phyloP scores from a whole-genome alignment of 2,329 filamentous ascomycete genomes.

The Neopestalotiopsis sp. region DNA sequence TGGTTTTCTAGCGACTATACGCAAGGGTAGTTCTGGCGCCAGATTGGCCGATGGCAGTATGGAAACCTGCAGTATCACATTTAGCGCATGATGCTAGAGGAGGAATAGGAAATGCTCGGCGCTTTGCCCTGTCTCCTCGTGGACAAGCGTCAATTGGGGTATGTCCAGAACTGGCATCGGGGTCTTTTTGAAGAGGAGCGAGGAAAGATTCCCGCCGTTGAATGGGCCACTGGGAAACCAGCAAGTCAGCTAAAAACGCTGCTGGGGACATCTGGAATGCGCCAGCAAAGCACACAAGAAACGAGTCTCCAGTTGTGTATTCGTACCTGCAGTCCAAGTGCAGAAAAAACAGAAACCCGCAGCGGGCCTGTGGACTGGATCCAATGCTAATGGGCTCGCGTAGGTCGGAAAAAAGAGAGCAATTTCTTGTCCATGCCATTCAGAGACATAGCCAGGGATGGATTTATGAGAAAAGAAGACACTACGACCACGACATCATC shows the following conservation, averaged over 20 bases:
- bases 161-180: neutral
- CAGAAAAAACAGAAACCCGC: neutral
- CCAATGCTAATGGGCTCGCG: neutral
- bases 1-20: neutral
- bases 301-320: neutral
- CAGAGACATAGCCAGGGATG: neutral
- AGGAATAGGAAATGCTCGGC: slow-evolving; percentile 12
- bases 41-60: neutral
- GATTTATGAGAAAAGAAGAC: neutral
- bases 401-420: neutral
- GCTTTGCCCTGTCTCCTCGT: neutral
- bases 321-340: neutral
- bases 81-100: slow-evolving; percentile 5
- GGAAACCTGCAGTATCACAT: slow-evolving; percentile 4
- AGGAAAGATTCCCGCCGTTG: too few species aligned
- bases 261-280: too few species aligned
- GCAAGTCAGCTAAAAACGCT: too few species aligned
- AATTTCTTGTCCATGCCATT: neutral
- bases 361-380: neutral
- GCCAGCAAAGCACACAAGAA: too few species aligned
- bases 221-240: too few species aligned
- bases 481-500: neutral
- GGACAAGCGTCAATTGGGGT: slow-evolving; percentile 2
- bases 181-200: neutral
- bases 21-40: neutral